phyloP scores from a whole-genome alignment of 257 asterid genomes.

The Ehretia macrophylla region DNA sequence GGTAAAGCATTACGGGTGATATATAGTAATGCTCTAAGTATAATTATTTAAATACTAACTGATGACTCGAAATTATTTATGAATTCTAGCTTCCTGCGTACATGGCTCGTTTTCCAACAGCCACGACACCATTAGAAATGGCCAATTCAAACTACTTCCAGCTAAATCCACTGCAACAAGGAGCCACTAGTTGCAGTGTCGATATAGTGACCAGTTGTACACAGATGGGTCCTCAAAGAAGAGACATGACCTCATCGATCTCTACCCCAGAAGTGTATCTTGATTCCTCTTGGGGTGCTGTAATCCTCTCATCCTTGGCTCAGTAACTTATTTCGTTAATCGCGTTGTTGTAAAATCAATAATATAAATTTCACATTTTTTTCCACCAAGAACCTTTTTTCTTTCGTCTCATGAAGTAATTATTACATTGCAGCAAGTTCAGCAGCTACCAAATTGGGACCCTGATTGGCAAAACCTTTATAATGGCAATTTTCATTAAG shows the following conservation, averaged over 20 bases:
- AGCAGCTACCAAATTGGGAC: conserved; percentile 49
- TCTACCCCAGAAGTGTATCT: conserved; percentile 43
- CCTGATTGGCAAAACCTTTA: conserved; percentile 46
- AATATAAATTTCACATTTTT: too few relatives aligned
- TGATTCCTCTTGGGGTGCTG: conserved; percentile 34
- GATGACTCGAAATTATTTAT: neutral
- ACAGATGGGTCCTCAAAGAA: conserved; percentile 36
- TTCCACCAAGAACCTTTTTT: too few relatives aligned
- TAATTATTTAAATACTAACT: too few relatives aligned
- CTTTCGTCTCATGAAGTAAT: neutral
- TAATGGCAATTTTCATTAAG: conserved; percentile 39
- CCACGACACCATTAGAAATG: conserved; percentile 27
- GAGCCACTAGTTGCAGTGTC: conserved; percentile 23
- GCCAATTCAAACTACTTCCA: conserved; percentile 27
- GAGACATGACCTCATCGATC: conserved; percentile 25
- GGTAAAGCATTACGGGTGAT: too few relatives aligned
- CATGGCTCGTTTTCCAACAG: conserved; percentile 35
- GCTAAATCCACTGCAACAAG: conserved; percentile 41
- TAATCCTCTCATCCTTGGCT: conserved; percentile 10
- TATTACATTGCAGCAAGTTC: conserved; percentile 47
- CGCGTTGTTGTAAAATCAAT: neutral
- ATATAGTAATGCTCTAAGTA: too few relatives aligned
- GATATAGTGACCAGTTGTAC: conserved; percentile 22
- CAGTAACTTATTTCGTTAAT: neutral
- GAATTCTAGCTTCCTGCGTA: conserved; percentile 41